Conservation (phyloP, 2,329 filamentous ascomycete species). For the Paecilomyces sp. region DNA sequence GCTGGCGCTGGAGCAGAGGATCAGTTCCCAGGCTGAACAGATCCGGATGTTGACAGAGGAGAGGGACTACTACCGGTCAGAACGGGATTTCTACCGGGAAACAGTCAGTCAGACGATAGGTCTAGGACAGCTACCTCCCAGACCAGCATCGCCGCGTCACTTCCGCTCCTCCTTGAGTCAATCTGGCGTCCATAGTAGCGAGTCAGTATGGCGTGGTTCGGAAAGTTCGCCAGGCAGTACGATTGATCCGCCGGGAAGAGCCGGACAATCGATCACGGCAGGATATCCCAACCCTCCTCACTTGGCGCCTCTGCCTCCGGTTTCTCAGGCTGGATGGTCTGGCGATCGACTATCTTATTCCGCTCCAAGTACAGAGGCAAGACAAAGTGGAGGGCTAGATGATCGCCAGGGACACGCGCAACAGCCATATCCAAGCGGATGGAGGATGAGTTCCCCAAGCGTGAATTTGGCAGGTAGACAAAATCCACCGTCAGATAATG, state of each 20-base stretch:
- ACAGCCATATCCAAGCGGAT: background rate
- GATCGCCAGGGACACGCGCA: background rate
- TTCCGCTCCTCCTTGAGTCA: slow-evolving; percentile 4
- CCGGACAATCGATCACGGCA: background rate
- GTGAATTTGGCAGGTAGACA: background rate
- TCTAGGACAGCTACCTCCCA: slow-evolving; percentile 18
- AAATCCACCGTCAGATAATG: background rate
- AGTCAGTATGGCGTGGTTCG: background rate
- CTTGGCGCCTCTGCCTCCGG: background rate
- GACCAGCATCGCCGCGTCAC: slow-evolving; percentile 24
- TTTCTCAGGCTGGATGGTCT: slow-evolving; percentile 2
- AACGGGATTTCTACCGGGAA: slow-evolving; percentile 35
- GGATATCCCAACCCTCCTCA: background rate
- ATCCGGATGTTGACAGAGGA: slow-evolving; percentile 25
- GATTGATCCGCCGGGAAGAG: background rate
- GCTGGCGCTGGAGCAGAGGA: slow-evolving; percentile 30
- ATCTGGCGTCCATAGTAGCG: slow-evolving; percentile 4
- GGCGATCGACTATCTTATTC: slow-evolving; percentile 7
- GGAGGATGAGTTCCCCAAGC: background rate
- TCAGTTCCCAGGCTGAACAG: slow-evolving; percentile 26
- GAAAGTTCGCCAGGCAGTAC: background rate
- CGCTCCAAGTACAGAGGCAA: slow-evolving; percentile 4
- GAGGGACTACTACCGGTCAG: slow-evolving; percentile 31
- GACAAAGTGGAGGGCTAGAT: background rate
- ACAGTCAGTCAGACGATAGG: slow-evolving; percentile 19